Evolutionary conservation across 305 asterid species (phyloP), one percentile per base, ranked within the genome.

Genomic region (Ajuga reptans): DNA sequence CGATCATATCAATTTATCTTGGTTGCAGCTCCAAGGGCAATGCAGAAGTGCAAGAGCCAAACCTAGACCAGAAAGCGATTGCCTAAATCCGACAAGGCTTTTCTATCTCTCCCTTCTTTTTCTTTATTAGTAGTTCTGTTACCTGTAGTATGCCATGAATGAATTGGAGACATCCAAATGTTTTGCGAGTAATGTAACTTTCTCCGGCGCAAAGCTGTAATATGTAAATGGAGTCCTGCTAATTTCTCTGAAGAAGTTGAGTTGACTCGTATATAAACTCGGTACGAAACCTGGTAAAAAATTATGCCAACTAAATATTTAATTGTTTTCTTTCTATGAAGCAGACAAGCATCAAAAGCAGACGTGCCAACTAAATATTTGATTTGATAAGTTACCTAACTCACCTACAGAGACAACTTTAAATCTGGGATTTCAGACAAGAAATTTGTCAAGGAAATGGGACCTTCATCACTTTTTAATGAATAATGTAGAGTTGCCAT

Each of bases 31-130:
- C 96, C 96, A 21, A 85, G 93, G 75, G 69, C 84, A 11, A 73
- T 80, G 83, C 85, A 90, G 84, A 90, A 86, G 82, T 71, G 84
- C 86, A 86, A 87, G 84, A 80, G 73, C 81, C 84, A 81, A 71
- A 81, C 61, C 72, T 84, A 79, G 80, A 34, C 68, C 18, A 63
- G 52, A 53, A 63, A 16, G 54, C 17, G n/a, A n/a, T n/a, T n/a
- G n/a, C n/a, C n/a, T n/a, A 34, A 71, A 49, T 36, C 69, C 70
- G 47, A 14, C 0, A 64, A 39, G 74, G 73, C 46, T 21, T 72
- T 69, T 51, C 11, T 4, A 34, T 59, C 56, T 15, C 14, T 42
- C 9, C 50, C 72, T 65, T 76, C 54, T 56, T 59, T 24, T 71
- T 64, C 61, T 66, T 60, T 47, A 24, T 45, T 73, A 68, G 76